Base-by-base conservation (phyloP, 2,329 filamentous ascomycete genomes). In the Madurella fahalii region DNA sequence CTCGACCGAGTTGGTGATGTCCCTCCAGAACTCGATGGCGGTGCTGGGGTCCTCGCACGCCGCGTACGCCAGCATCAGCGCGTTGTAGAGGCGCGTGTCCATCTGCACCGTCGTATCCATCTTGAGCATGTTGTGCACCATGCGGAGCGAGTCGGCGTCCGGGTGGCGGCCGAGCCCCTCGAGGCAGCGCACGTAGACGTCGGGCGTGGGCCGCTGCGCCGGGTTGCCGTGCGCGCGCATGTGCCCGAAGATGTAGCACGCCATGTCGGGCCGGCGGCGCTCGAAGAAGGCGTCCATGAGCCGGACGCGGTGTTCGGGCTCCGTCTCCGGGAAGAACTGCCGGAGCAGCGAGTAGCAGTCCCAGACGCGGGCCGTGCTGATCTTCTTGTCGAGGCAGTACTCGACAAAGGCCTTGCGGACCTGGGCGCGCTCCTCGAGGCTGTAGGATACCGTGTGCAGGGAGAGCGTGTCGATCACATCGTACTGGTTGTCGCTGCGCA, bases 61-160 rank as follows among this genome's bases (percentile, higher is more conserved):
- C 1, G 84, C 83, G 67, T 95, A 93, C 0, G 90, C 92, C 12
- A 94, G 77, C 85, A 99, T 96, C 47, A 97, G 75, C 0, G 87
- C 84, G 64, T 96, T 97, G 63, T 87, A 83, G 2, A 97, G 76
- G 52, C 76, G 77, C 0, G 93, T 97, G 62, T 81, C 85, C 4
- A 86, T 79, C 62, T 92, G 84, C 39, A 97, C 79, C 41, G 83
- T 81, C n/a, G 85, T 80, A 69, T 99, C 94, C 69, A 96, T 85
- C 73, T 96, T 97, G 61, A 96, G 78, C 83, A 96, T 93, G 67
- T 96, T 96, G 73, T 96, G 88, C 2, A 95, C 82, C 58, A 87
- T 82, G 55, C 84, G 82, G 17, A 96, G 74, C 41, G 84, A 84
- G 53, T 89, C 84, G 1, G 72, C 65, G 63, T 88, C 84, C 9